Evolutionary conservation across 2,329 filamentous ascomycete species (phyloP).

Genomic region (Calonectria pauciramosa): DNA sequence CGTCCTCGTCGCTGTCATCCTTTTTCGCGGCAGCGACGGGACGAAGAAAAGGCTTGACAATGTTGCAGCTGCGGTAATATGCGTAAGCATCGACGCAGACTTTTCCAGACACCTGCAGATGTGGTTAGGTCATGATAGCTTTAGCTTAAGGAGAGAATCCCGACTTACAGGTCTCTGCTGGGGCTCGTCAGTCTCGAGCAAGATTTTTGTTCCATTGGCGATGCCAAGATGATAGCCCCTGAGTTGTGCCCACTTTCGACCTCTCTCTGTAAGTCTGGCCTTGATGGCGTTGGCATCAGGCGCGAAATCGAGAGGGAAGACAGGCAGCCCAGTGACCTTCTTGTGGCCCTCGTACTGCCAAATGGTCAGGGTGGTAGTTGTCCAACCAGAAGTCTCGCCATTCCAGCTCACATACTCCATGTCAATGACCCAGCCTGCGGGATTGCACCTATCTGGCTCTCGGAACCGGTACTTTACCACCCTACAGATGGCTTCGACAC

Average conservation of each 20-base stretch:
- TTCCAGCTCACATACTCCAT: slow-evolving; percentile 55
- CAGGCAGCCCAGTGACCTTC: slow-evolving; percentile 44
- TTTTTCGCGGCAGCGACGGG: slow-evolving; percentile 9
- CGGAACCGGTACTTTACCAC: slow-evolving; percentile 48
- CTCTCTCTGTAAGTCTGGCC: slow-evolving; percentile 45
- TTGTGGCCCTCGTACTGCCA: slow-evolving; percentile 43
- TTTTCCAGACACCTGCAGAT: slow-evolving; percentile 37
- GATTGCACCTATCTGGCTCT: slow-evolving; percentile 13
- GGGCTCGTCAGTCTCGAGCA: slow-evolving; percentile 40
- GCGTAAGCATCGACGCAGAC: slow-evolving; percentile 54
- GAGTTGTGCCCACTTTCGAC: slow-evolving; percentile 49
- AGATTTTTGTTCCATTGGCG: slow-evolving; percentile 47
- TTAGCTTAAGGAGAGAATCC: background rate
- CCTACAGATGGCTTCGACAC: slow-evolving; percentile 53
- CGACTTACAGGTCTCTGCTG: slow-evolving; percentile 43
- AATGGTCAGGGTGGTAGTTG: slow-evolving; percentile 42
- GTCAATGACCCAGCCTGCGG: slow-evolving; percentile 43
- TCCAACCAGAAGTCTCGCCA: slow-evolving; percentile 48
- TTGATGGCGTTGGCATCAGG: slow-evolving; percentile 41
- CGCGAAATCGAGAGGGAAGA: slow-evolving; percentile 48
- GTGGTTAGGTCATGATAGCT: background rate
- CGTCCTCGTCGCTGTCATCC: background rate
- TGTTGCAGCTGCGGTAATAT: slow-evolving; percentile 50
- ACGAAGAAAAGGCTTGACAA: slow-evolving; percentile 46
- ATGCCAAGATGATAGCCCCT: slow-evolving; percentile 51